Conservation (phyloP, 164 flowering plant genomes). For the Berberis thunbergii region DNA sequence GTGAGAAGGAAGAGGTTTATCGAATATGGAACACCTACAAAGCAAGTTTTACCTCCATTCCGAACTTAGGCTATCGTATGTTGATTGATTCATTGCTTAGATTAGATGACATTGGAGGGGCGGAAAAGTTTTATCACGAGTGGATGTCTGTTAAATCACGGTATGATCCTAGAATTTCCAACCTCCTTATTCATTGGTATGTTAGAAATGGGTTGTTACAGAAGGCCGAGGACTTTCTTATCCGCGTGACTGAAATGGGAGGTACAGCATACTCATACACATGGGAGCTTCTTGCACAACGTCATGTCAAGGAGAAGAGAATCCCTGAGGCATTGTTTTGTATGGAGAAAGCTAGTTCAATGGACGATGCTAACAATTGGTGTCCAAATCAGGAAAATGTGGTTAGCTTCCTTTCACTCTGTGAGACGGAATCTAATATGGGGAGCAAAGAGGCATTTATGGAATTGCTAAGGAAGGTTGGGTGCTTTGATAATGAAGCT, state of each 20-base stretch:
- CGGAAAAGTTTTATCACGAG: constrained; percentile 57
- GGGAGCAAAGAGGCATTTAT: constrained; percentile 12
- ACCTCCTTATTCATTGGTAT: constrained; percentile 56
- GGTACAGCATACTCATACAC: constrained; percentile 59
- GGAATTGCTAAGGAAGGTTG: constrained; percentile 15
- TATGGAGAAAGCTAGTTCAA: constrained; percentile 44
- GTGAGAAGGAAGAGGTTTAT: constrained; percentile 59
- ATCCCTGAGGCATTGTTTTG: constrained; percentile 59
- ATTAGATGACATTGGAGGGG: constrained; percentile 58
- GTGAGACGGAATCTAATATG: constrained; percentile 15
- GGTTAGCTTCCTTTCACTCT: constrained; percentile 14
- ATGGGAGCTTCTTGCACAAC: constrained; percentile 75
- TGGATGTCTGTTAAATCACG: constrained; percentile 50
- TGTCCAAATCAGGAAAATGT: constrained; percentile 45
- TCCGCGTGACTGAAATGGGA: constrained; percentile 47
- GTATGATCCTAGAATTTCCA: constrained; percentile 64
- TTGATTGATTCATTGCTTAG: constrained; percentile 54
- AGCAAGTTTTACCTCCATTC: constrained; percentile 47
- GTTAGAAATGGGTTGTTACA: constrained; percentile 43
- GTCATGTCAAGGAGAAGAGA: constrained; percentile 36
- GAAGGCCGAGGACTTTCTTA: constrained; percentile 46
- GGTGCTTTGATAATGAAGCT: constrained; percentile 14
- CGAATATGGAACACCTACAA: constrained; percentile 71
- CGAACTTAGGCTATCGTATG: constrained; percentile 69
- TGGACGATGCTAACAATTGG: constrained; percentile 44